Conservation (phyloP, 73 alveolate species). For the Tetrahymena elliotti region DNA sequence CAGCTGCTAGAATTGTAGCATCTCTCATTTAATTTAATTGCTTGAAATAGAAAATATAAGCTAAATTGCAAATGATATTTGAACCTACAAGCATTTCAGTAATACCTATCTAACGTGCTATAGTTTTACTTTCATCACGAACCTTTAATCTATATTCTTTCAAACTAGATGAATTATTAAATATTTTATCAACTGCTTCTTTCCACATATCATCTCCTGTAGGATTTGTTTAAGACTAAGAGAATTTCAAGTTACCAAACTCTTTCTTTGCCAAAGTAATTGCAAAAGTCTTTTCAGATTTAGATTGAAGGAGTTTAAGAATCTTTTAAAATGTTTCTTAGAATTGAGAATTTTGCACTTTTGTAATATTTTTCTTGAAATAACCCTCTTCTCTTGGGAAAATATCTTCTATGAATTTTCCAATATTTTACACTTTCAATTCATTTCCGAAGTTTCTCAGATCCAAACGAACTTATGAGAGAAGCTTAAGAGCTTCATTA, state of each 20-base stretch:
- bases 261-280: not conserved
- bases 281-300: not conserved
- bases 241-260: not conserved
- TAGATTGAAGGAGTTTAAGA: not conserved
- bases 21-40: constrained; percentile 13
- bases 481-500: constrained; percentile 37
- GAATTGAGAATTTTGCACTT: not conserved
- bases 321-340: not conserved
- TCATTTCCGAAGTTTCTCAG: constrained; percentile 51
- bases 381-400: not conserved
- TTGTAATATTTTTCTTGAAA: not conserved
- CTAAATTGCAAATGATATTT: not conserved
- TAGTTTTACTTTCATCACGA: not conserved
- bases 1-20: constrained; percentile 29
- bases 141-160: not conserved
- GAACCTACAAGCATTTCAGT: constrained; percentile 7
- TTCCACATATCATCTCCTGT: not conserved
- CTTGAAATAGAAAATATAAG: constrained; percentile 16
- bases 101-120: not conserved
- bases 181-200: not conserved
- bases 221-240: not conserved
- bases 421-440: not conserved
- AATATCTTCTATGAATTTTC: not conserved
- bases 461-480: constrained; percentile 49
- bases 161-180: not conserved